A percentile compares a stretch with the other conserved stretches of the same genome.
phyloP scores from a whole-genome alignment of 768 basidiomycete species.

The Lyophyllum decastes region DNA sequence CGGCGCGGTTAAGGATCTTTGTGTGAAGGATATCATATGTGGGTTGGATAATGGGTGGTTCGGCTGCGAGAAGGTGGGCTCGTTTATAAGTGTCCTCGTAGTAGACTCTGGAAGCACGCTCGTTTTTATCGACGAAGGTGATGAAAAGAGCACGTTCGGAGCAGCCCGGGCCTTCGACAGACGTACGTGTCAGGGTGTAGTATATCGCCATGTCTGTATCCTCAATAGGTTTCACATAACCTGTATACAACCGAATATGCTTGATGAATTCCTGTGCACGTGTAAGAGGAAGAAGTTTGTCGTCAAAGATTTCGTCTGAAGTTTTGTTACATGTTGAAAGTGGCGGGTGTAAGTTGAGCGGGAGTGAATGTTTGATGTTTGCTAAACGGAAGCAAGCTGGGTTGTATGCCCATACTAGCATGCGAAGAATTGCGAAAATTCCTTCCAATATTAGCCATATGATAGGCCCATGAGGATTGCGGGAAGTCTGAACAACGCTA shows the following conservation, averaged over 20 bases:
- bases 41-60: neutral
- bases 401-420: conserved; percentile 15
- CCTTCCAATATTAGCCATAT: conserved; percentile 17
- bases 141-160: conserved; percentile 1
- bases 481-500: conserved; percentile 11
- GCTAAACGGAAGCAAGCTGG: conserved; percentile 4
- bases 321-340: neutral
- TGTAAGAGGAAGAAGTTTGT: neutral
- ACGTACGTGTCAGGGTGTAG: neutral
- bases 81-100: neutral
- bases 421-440: conserved; percentile 9
- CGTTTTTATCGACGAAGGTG: neutral
- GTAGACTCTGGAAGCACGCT: neutral
- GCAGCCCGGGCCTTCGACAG: neutral
- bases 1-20: too few species aligned
- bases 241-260: neutral
- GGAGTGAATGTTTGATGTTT: neutral
- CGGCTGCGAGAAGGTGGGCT: neutral
- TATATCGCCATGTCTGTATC: neutral
- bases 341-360: neutral
- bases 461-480: neutral
- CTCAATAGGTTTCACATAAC: neutral
- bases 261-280: neutral
- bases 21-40: neutral
- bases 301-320: neutral